Base-by-base conservation (phyloP, 768 basidiomycete species). In the Pulveroboletus sp. region DNA sequence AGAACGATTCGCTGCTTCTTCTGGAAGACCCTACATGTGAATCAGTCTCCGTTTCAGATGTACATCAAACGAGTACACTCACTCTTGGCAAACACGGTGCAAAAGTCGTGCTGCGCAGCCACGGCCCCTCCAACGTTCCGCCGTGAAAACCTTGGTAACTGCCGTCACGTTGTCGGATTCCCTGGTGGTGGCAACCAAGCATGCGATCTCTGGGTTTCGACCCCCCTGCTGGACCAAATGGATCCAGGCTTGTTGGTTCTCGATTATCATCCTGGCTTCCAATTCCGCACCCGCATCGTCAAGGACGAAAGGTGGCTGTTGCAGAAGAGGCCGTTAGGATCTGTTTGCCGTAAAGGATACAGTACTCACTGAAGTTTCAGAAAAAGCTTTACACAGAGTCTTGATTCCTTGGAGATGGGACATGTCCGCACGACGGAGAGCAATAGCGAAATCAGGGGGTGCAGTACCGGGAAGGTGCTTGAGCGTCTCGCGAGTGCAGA, bases 141-240 rank as follows among this genome's bases (percentile, higher is more conserved):
- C 67, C 0, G 88, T 89, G 60, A 73, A 85, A 0, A 89, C 87
- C 63, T 90, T 90, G 40, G 83, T 84, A 38, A 91, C 81, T 0
- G 83, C 78, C 4, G 80, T 78, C 20, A 85, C 75, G 6, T 58
- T 70, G 1, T 73, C 71, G 23, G 74, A 81, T 53, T 81, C 79
- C 9, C 86, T 70, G 2, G 86, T 86, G n/a, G 77, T 79, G 3
- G 86, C 86, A 4, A 82, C 81, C 27, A 89, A 78, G 12, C 76
- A 87, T 0, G 85, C 83, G 16, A 88, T 74, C 23, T 75, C 73
- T 5, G 67, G 49, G 0, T 44, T 38, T 43, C 37, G 57, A 2
- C 54, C 64, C 0, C 0, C 51, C 35, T 48, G 24, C 32, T 63
- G 57, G 5, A 81, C 63, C 22, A 74, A 62, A 49, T 81, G 81